Evolutionary conservation across 768 basidiomycete genomes (phyloP).

Genomic region (Sistotremastrum niveocremeum): DNA sequence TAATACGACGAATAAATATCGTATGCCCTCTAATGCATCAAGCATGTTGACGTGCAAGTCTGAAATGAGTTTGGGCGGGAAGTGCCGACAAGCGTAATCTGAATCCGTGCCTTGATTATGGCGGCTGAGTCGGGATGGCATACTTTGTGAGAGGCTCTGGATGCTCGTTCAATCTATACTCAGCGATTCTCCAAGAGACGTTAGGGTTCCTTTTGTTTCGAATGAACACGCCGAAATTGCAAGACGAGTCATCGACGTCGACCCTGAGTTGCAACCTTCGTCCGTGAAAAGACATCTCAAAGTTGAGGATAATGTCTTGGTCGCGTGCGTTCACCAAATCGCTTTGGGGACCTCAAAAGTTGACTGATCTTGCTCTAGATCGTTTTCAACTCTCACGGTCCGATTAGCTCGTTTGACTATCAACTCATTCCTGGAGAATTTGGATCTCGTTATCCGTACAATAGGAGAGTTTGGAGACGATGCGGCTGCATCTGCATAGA

Average conservation of each 20-base stretch:
- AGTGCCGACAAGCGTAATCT: not conserved
- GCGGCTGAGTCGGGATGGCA: too few species aligned
- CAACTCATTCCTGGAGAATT: conserved; percentile 82
- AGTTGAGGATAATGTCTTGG: conserved; percentile 52
- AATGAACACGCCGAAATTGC: conserved; percentile 67
- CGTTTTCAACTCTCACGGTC: conserved; percentile 65
- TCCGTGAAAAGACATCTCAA: conserved; percentile 62
- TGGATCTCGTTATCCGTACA: conserved; percentile 75
- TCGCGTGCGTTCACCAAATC: conserved; percentile 45
- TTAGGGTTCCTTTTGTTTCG: conserved; percentile 69
- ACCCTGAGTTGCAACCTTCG: conserved; percentile 69
- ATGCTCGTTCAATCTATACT: too few species aligned
- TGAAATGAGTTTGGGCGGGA: not conserved
- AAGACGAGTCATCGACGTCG: conserved; percentile 75
- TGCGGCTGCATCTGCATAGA: conserved; percentile 19
- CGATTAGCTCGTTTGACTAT: conserved; percentile 73
- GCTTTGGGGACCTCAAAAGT: not conserved
- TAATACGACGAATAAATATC: too few species aligned
- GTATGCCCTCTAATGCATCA: too few species aligned
- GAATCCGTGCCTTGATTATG: not conserved
- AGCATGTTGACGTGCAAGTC: not conserved
- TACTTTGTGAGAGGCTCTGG: too few species aligned
- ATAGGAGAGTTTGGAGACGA: conserved; percentile 68
- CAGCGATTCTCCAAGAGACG: conserved; percentile 28
- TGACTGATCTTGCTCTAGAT: conserved; percentile 26